phyloP scores from a whole-genome alignment of 805 yeast genomes.

The Danielia oregonensis region DNA sequence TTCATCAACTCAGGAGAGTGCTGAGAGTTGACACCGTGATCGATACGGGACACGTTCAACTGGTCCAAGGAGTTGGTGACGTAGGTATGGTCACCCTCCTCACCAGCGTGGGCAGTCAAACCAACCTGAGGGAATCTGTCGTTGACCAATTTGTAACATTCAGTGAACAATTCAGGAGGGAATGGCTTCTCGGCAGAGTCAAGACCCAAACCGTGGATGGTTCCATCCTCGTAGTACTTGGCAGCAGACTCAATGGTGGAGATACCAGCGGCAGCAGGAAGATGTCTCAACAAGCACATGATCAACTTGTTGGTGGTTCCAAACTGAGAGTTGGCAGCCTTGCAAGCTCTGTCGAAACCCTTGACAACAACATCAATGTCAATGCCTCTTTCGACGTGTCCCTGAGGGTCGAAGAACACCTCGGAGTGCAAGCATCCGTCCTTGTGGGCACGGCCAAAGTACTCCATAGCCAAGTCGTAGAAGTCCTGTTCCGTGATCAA shows the following conservation, averaged over 20 bases:
- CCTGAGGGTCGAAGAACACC: conserved; percentile 82
- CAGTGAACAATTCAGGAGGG: conserved; percentile 67
- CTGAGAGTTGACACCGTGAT: conserved; percentile 71
- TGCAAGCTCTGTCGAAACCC: conserved; percentile 68
- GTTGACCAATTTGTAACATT: conserved; percentile 53
- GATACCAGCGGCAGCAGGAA: conserved; percentile 57
- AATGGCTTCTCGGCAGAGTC: conserved; percentile 77
- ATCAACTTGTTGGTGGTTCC: conserved; percentile 69
- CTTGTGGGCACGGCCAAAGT: conserved; percentile 53
- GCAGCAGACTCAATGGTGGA: conserved; percentile 53
- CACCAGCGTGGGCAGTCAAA: conserved; percentile 86
- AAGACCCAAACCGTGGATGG: conserved; percentile 73
- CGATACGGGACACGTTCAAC: conserved; percentile 59
- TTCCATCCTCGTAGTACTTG: conserved; percentile 50
- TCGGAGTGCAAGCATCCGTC: conserved; percentile 72
- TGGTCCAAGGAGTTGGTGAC: conserved; percentile 56
- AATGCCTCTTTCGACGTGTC: conserved; percentile 68
- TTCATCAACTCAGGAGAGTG: conserved; percentile 52
- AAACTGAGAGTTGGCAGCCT: conserved; percentile 53
- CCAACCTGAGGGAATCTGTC: conserved; percentile 50
- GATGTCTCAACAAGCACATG: conserved; percentile 79
- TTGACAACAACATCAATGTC: conserved; percentile 53
- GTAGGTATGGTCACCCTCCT: conserved; percentile 77
- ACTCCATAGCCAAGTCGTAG: conserved; percentile 72
- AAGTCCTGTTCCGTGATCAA: conserved; percentile 67